A percentile compares a stretch with the other conserved stretches of the same genome.
phyloP scores from a whole-genome alignment of 2,329 filamentous ascomycete genomes.

The Fusarium sp. region DNA sequence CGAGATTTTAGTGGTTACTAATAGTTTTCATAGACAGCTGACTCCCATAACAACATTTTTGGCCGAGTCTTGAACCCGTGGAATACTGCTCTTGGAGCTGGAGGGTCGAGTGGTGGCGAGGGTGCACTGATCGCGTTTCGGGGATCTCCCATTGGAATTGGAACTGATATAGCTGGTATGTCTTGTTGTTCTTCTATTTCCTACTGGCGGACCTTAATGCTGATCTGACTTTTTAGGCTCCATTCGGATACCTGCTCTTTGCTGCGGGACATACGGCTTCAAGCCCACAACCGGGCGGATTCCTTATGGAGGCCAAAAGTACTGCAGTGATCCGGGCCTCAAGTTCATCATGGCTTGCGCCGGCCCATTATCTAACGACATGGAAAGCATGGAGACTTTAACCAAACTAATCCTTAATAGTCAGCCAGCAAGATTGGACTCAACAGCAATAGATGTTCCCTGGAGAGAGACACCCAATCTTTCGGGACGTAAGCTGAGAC shows the following conservation, averaged over 20 bases:
- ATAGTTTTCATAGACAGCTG: neutral
- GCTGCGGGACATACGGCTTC: slow-evolving; percentile 34
- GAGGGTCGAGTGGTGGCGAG: slow-evolving; percentile 69
- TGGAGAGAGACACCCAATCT: neutral
- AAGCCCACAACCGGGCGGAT: slow-evolving; percentile 16
- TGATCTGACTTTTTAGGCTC: slow-evolving; percentile 25
- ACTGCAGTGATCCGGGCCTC: neutral
- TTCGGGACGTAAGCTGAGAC: neutral
- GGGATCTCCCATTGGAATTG: slow-evolving; percentile 48
- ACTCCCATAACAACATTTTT: slow-evolving; percentile 60
- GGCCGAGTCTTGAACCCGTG: slow-evolving; percentile 69
- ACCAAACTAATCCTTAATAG: slow-evolving; percentile 1
- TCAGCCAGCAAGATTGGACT: neutral
- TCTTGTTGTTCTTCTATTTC: neutral
- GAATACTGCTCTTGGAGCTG: slow-evolving; percentile 66
- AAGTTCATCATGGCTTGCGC: slow-evolving; percentile 1
- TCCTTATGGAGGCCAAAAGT: slow-evolving; percentile 13
- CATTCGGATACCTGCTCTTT: slow-evolving; percentile 40
- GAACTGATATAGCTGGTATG: slow-evolving; percentile 49
- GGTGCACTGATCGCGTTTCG: slow-evolving; percentile 49
- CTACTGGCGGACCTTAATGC: rapidly evolving
- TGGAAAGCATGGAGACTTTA: slow-evolving; percentile 7
- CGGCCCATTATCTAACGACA: slow-evolving; percentile 20
- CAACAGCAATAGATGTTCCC: slow-evolving; percentile 9
- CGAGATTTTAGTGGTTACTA: too few relatives aligned